Evolutionary conservation across 2,329 filamentous ascomycete genomes (phyloP).

Genomic region (Cercospora sp.): DNA sequence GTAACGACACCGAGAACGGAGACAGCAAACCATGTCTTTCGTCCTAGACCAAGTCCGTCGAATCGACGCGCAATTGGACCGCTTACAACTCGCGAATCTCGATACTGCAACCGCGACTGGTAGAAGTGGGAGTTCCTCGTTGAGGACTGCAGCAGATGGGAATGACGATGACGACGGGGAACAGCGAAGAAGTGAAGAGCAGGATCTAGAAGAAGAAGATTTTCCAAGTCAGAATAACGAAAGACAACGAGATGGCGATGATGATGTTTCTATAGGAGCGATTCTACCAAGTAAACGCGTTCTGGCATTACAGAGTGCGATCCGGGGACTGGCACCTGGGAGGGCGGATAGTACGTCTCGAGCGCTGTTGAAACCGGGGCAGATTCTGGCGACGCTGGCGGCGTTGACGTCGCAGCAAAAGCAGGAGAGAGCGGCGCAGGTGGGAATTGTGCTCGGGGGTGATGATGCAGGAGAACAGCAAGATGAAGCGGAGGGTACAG

Average conservation of each 20-base stretch:
- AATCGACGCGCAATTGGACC: constrained; percentile 60
- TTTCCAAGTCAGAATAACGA: background rate
- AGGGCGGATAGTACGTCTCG: constrained; percentile 25
- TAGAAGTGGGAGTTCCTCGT: background rate
- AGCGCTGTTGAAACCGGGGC: constrained; percentile 25
- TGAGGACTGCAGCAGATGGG: background rate
- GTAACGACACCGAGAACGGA: background rate
- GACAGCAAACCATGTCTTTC: constrained; percentile 36
- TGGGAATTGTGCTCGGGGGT: constrained; percentile 19
- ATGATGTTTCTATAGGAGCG: background rate
- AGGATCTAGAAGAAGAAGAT: background rate
- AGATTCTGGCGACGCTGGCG: constrained; percentile 17
- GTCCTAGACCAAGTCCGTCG: constrained; percentile 53
- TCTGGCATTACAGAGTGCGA: constrained; percentile 36
- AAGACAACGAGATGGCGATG: background rate
- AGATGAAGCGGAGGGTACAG: background rate
- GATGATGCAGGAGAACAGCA: background rate
- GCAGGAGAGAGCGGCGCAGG: constrained; percentile 2
- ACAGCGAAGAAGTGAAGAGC: background rate
- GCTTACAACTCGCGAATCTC: constrained; percentile 51
- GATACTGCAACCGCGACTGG: constrained; percentile 20
- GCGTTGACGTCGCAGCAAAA: constrained; percentile 19
- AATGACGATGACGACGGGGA: background rate
- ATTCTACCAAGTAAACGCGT: constrained; percentile 30
- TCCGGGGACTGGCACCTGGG: constrained; percentile 33